These are phyloP conservation scores for Hericium rajendrae DNA, from an alignment of 768 basidiomycete genomes.

Conservation along the genomic window DNA sequence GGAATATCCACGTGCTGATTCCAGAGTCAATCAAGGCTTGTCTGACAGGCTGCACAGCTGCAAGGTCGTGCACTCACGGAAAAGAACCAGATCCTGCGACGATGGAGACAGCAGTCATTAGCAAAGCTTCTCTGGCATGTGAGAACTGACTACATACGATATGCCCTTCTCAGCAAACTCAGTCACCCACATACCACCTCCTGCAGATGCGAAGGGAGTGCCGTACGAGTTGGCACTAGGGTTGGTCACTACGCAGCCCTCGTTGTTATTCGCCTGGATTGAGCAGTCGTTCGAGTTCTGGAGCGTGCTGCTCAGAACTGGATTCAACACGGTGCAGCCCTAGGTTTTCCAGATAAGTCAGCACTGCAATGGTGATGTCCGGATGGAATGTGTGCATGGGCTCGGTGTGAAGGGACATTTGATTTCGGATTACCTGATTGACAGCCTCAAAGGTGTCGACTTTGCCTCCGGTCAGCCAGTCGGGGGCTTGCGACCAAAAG, in stretches of 20 bases:
- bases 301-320: constrained; percentile 40
- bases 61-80: constrained; percentile 26
- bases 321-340: constrained; percentile 45
- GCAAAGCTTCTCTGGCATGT: too few relatives aligned
- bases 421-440: constrained; percentile 54
- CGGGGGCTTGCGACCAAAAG: background rate
- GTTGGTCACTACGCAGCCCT: constrained; percentile 60
- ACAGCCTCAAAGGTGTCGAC: constrained; percentile 39
- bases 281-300: constrained; percentile 53
- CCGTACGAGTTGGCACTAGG: constrained; percentile 52
- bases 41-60: background rate
- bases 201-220: constrained; percentile 48
- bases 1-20: constrained; percentile 36
- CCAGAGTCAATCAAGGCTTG: background rate
- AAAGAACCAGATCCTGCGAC: constrained; percentile 54
- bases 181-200: constrained; percentile 73
- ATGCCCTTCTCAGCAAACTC: constrained; percentile 60
- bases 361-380: background rate
- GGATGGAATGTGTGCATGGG: constrained; percentile 21
- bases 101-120: too few relatives aligned
- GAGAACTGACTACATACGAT: constrained; percentile 34
- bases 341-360: constrained; percentile 5
- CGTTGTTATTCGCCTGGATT: constrained; percentile 43
- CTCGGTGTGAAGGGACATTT: constrained; percentile 68
- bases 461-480: background rate